Percentiles rank a stretch among this genome's conserved stretches.
Evolutionary conservation across 2,329 filamentous ascomycete species (phyloP).

Genomic region (Diaporthe velutina): DNA sequence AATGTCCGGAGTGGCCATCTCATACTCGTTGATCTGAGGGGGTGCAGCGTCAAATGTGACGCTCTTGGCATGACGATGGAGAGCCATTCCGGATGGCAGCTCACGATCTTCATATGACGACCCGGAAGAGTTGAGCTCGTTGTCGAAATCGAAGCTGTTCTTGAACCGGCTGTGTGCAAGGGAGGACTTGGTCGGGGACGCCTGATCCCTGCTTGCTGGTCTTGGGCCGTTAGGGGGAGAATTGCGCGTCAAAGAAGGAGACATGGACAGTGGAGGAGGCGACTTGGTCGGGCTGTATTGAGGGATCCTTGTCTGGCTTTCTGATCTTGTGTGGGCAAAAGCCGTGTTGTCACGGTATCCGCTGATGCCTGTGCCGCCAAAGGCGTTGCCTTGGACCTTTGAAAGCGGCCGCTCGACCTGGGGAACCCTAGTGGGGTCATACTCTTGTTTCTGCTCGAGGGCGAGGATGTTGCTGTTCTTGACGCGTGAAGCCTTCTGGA

Average conservation of each 20-base stretch:
- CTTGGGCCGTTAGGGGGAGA: slow-evolving; percentile 59
- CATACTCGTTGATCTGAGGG: slow-evolving; percentile 96
- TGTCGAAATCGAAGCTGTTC: slow-evolving; percentile 77
- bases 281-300: slow-evolving; percentile 67
- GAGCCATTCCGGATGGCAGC: slow-evolving; percentile 73
- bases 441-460: slow-evolving; percentile 91
- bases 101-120: slow-evolving; percentile 69
- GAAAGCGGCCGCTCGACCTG: slow-evolving; percentile 86
- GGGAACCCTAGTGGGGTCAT: slow-evolving; percentile 84
- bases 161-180: slow-evolving; percentile 78
- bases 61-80: slow-evolving; percentile 92
- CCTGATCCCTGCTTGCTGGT: slow-evolving; percentile 71
- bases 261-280: slow-evolving; percentile 48
- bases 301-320: slow-evolving; percentile 74
- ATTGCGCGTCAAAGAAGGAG: slow-evolving; percentile 52
- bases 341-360: slow-evolving; percentile 64
- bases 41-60: slow-evolving; percentile 96
- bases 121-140: slow-evolving; percentile 76
- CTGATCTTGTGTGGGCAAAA: slow-evolving; percentile 62
- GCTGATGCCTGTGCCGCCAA: slow-evolving; percentile 68
- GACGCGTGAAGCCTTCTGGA: slow-evolving; percentile 94
- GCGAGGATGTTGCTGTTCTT: slow-evolving; percentile 99
- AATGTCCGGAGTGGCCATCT: slow-evolving; percentile 97
- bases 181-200: slow-evolving; percentile 90
- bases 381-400: slow-evolving; percentile 80